Evolutionary conservation across 495 filamentous ascomycete species (phyloP), one percentile per base, ranked within the genome.

Genomic region (Neurospora sp.): DNA sequence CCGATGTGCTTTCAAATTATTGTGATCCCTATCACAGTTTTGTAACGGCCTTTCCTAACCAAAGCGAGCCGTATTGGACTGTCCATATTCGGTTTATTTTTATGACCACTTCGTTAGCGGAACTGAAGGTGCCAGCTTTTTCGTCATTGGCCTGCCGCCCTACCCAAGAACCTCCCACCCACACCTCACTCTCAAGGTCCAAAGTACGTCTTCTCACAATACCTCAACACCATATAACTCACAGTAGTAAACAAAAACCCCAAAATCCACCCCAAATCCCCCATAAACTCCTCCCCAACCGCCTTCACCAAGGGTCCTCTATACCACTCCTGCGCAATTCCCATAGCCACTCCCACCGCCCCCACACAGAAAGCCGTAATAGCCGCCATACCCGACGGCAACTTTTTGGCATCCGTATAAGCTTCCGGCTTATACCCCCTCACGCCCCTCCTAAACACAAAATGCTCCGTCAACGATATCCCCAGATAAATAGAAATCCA

Each of bases 401-500:
- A 87, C 70, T 85, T 86, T 9, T 80, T 69, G 5, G 85, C 86
- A 39, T 87, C 83, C 70, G 89, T 84, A 78, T 93, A 94, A 72
- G 86, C 81, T 71, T 89, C 88, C 2, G 87, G 82, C 28, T 77
- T 72, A 81, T 95, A 95, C n/a, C 87, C 89, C 3, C 69, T 34
- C 79, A 91, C 87, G 3, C 89, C 89, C 42, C 89, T 87, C 77
- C 88, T 89, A 86, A 92, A 94, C 80, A 94, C 71, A 79, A 93
- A 91, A 83, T 96, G 93, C 74, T 96, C 93, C 9, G 86, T 82
- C 37, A 94, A 78, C 5, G 89, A 82, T 76, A 96, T 88, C 71
- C 88, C 91, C 73, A 90, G 87, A 83, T 95, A 96, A 76, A 96
- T 94, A 43, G 92, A 89, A 5, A 94, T 86, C 92, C 93, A 96